Evolutionary conservation across 768 basidiomycete species (phyloP), one percentile per base, ranked within the genome.

Genomic region (Calvatia gigantea): DNA sequence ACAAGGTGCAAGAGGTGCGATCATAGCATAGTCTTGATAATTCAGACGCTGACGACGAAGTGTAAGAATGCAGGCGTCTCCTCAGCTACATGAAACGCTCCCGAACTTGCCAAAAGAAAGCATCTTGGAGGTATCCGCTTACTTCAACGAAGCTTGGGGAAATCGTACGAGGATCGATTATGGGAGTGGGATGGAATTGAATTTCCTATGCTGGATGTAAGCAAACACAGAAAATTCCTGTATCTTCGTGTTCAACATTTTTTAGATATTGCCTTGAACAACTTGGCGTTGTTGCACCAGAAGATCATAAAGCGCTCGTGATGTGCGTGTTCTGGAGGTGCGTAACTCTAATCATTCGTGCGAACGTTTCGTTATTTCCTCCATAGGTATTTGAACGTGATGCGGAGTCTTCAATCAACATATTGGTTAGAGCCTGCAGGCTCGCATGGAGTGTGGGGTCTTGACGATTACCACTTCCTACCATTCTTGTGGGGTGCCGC

Each of bases 161-260:
- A 97, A 90, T 68, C 75, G 89, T 27, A 83, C 87, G 45, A 77
- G 97, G 7, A 94, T 99, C 51, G 97, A 99, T 70, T 99, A 99
- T 70, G 97, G 97, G n/a, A 97, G 94, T 63, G 97, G 97, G 12
- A 98, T 98, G 96, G 97, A 99, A 66, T 78, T 98, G 41, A 96
- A 98, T 70, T 99, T 98, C 65, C 57, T 98, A 2, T 98, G 95
- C 64, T 98, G 94, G 94, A 66, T 98, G 95, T 97, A 67, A 61
- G 92, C 75, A 59, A 2, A 27, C 14, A 58, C 19, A 44, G n/a
- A n/a, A n/a, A n/a, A n/a, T n/a, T n/a, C 38, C 31, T 7, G 12
- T 48, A 41, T 25, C 31, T 25, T 1, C 3, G 4, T 48, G n/a
- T 35, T 17, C 49, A 15, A 38, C 41, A 17, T 14, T 4, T 4